Conservation (phyloP, 805 yeast genomes). For the Candida michaelii region DNA sequence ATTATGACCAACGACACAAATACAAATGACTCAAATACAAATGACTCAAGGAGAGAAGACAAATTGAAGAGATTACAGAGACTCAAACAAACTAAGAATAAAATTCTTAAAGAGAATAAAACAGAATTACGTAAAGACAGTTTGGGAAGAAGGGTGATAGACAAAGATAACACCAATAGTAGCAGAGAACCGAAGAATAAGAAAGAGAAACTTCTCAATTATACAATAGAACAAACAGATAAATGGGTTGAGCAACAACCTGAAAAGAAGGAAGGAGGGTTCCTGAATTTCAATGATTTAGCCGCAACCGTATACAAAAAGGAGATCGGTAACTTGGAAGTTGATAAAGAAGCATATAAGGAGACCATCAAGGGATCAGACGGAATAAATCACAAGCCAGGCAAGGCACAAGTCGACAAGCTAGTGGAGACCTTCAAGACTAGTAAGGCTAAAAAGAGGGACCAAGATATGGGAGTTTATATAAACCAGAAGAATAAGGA, state of each 20-base stretch:
- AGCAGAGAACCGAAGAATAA: not conserved
- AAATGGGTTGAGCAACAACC: slow-evolving; percentile 52
- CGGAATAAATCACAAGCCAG: slow-evolving; percentile 16
- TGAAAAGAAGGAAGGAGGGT: slow-evolving; percentile 36
- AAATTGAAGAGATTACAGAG: not conserved
- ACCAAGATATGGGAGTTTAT: slow-evolving; percentile 38
- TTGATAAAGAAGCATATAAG: slow-evolving; percentile 44
- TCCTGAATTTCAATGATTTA: slow-evolving; percentile 50
- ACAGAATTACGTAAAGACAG: slow-evolving; percentile 42
- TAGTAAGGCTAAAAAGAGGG: slow-evolving; percentile 36
- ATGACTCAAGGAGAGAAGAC: not conserved
- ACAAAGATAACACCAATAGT: not conserved
- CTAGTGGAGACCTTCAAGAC: slow-evolving; percentile 25
- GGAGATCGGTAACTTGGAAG: slow-evolving; percentile 38
- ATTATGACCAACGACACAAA: not conserved
- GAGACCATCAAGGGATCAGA: not conserved
- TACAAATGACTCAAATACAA: not conserved
- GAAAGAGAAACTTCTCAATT: slow-evolving; percentile 12
- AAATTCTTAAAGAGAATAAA: slow-evolving; percentile 11
- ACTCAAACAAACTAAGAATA: slow-evolving; percentile 1
- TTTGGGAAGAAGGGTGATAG: not conserved
- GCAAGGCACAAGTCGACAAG: slow-evolving; percentile 25
- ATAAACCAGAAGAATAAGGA: slow-evolving; percentile 73
- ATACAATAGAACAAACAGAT: slow-evolving; percentile 62
- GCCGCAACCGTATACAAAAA: slow-evolving; percentile 64